A percentile compares a stretch with the other conserved stretches of the same genome.
phyloP scores from a whole-genome alignment of 2,329 filamentous ascomycete species.

The Monosporascus sp. region DNA sequence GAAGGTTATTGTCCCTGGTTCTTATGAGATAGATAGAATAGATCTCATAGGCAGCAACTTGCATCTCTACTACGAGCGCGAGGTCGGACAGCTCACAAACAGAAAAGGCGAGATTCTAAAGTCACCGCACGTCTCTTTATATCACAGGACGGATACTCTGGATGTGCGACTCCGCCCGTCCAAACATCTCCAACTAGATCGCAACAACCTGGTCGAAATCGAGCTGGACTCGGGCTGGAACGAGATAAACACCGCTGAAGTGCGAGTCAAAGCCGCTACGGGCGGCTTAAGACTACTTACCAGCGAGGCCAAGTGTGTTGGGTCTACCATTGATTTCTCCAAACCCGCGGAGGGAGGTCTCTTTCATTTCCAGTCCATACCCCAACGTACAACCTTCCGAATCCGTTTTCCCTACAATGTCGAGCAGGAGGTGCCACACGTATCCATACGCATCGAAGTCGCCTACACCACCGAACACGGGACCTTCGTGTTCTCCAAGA shows the following conservation, averaged over 20 bases:
- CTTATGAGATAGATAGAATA: conserved; percentile 70
- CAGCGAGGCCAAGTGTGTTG: conserved; percentile 49
- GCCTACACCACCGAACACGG: conserved; percentile 64
- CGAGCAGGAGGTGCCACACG: conserved; percentile 66
- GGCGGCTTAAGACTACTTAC: conserved; percentile 60
- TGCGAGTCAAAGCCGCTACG: conserved; percentile 59
- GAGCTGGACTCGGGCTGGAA: conserved; percentile 72
- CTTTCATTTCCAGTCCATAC: conserved; percentile 45
- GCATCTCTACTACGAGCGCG: conserved; percentile 59
- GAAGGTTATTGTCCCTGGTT: conserved; percentile 62
- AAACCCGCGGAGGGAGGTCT: conserved; percentile 49
- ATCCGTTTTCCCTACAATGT: conserved; percentile 76
- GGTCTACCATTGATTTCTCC: conserved; percentile 35
- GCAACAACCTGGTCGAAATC: conserved; percentile 71
- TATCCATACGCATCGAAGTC: conserved; percentile 72
- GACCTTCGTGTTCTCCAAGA: conserved; percentile 57
- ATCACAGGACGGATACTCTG: conserved; percentile 63
- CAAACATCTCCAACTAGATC: conserved; percentile 71
- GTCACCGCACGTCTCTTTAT: conserved; percentile 63
- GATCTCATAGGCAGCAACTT: conserved; percentile 60
- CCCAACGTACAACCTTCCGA: conserved; percentile 40
- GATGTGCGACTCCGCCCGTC: conserved; percentile 62
- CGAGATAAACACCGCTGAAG: conserved; percentile 50
- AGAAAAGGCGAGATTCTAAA: conserved; percentile 47
- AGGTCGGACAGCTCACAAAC: conserved; percentile 41